Evolutionary conservation across 2,329 filamentous ascomycete species (phyloP).

Genomic region (Pseudogymnoascus sp.): DNA sequence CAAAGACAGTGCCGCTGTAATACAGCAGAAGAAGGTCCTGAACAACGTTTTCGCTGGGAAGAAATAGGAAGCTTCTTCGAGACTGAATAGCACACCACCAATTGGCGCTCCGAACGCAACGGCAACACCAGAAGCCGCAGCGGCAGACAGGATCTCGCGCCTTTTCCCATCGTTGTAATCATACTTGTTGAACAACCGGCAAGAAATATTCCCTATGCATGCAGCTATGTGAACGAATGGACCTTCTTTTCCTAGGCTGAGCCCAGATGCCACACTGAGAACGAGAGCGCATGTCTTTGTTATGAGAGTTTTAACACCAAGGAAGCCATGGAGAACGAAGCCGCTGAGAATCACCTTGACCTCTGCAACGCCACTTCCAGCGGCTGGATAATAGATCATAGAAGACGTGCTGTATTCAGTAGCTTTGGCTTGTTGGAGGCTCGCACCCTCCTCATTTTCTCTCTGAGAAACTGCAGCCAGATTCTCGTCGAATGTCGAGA

Average conservation of each 20-base stretch:
- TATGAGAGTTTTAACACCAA: slow-evolving; percentile 77
- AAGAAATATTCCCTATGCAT: slow-evolving; percentile 90
- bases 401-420: slow-evolving; percentile 40
- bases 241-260: slow-evolving; percentile 86
- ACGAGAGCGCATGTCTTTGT: slow-evolving; percentile 79
- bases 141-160: slow-evolving; percentile 86
- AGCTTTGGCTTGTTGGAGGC: slow-evolving; percentile 21
- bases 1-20: slow-evolving; percentile 79
- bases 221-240: slow-evolving; percentile 97
- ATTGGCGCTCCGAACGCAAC: slow-evolving; percentile 90
- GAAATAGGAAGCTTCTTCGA: slow-evolving; percentile 96
- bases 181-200: slow-evolving; percentile 90
- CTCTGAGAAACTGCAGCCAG: slow-evolving; percentile 56
- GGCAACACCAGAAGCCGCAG: slow-evolving; percentile 82
- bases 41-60: slow-evolving; percentile 97
- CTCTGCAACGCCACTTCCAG: slow-evolving; percentile 92
- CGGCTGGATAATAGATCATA: slow-evolving; percentile 92
- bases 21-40: slow-evolving; percentile 96
- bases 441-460: slow-evolving; percentile 33
- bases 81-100: slow-evolving; percentile 81
- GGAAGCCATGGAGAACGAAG: slow-evolving; percentile 91
- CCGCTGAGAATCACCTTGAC: slow-evolving; percentile 97
- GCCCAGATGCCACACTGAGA: slow-evolving; percentile 81
- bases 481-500: slow-evolving; percentile 88
- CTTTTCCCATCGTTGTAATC: slow-evolving; percentile 89